Conservation (phyloP, 106 monocot species). For the Apostasia ramifera region DNA sequence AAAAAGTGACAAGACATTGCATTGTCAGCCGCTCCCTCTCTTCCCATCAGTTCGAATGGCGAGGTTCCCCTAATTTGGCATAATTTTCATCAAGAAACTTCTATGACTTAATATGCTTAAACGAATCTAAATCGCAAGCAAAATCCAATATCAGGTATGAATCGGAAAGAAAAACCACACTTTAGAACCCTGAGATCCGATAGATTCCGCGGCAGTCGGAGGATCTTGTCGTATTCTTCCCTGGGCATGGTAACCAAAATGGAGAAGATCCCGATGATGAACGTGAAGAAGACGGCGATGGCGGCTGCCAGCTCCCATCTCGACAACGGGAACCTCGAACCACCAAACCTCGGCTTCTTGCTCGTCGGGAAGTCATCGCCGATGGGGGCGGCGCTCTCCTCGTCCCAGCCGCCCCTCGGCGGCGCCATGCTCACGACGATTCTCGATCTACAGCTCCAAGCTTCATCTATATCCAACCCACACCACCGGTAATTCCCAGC, state of each 20-base stretch:
- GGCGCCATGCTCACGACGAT: slow-evolving; percentile 14
- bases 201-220: slow-evolving; percentile 56
- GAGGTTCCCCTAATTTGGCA: too few species aligned
- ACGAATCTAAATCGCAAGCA: too few species aligned
- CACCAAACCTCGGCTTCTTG: slow-evolving; percentile 39
- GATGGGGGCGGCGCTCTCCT: slow-evolving; percentile 31
- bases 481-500: too few species aligned
- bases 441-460: too few species aligned
- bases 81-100: too few species aligned
- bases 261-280: slow-evolving; percentile 51
- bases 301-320: slow-evolving; percentile 57
- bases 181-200: slow-evolving; percentile 68
- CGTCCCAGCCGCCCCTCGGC: slow-evolving; percentile 33
- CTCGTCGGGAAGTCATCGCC: slow-evolving; percentile 54
- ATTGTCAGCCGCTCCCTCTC: too few species aligned
- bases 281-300: slow-evolving; percentile 36
- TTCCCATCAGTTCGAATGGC: too few species aligned
- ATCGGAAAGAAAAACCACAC: slow-evolving; percentile 22
- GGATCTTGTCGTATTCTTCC: slow-evolving; percentile 33
- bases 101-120: too few species aligned
- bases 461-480: too few species aligned
- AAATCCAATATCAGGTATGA: too few species aligned
- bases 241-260: slow-evolving; percentile 55
- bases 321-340: slow-evolving; percentile 27
- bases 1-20: too few species aligned